phyloP scores from a whole-genome alignment of 495 filamentous ascomycete genomes.

The Daldinia decipiens region DNA sequence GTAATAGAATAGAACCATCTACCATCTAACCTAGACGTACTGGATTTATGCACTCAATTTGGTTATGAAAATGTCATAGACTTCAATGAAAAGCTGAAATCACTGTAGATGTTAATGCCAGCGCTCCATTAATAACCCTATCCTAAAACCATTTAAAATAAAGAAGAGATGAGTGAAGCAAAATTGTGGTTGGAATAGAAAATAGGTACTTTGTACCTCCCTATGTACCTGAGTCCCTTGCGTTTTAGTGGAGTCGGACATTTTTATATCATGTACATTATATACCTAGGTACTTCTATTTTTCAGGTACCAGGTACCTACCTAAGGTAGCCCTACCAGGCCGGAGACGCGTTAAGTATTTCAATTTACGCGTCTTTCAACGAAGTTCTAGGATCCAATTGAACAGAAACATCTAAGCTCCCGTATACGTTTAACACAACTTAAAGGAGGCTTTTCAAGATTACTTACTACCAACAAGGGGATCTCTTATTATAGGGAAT shows the following conservation, averaged over 20 bases:
- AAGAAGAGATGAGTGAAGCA: not conserved
- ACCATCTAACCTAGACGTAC: not conserved
- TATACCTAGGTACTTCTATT: not conserved
- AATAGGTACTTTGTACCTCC: not conserved
- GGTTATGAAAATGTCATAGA: not conserved
- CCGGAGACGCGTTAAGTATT: slow-evolving; percentile 26
- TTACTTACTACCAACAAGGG: not conserved
- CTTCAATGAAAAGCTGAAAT: not conserved
- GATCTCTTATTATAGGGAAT: not conserved
- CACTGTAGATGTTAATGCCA: not conserved
- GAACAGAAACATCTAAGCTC: not conserved
- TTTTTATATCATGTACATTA: slow-evolving; percentile 4
- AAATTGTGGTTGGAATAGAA: not conserved
- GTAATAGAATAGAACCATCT: not conserved
- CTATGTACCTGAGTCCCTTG: too few species aligned
- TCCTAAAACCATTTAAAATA: too few species aligned
- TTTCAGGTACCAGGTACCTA: too few species aligned
- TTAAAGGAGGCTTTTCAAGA: not conserved
- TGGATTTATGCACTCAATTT: not conserved
- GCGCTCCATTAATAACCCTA: too few species aligned
- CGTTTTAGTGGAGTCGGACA: too few species aligned
- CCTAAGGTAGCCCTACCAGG: not conserved
- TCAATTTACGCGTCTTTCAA: slow-evolving; percentile 43
- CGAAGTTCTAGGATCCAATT: not conserved
- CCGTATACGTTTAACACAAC: not conserved